Base-by-base conservation (phyloP, 176 grass and related monocot species). In the Oropetium thomaeum region DNA sequence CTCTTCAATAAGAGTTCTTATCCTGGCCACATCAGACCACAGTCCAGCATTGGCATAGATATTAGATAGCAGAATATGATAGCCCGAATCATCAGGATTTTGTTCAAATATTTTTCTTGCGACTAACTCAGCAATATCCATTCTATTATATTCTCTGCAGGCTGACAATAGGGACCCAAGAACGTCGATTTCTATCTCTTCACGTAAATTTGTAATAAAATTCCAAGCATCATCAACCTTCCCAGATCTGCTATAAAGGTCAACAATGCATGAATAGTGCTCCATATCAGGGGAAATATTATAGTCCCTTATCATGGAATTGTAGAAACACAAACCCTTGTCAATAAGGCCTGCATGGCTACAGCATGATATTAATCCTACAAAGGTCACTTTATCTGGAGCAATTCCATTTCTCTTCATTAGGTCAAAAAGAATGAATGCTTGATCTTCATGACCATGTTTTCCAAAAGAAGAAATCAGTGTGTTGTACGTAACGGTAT, bases 301-400 rank as follows among this genome's bases (percentile, higher is more conserved):
- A n/a, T 92, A 85, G 39, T 92, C 89, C 33, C 65, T 31, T 55
- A 82, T 61, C 89, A 92, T 92, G 58, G 82, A 85, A 20, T 79
- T 19, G 35, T 92, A 92, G 61, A 85, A 92, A 49, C 25, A 42
- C 55, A 92, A 68, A 22, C 89, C 89, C 78, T 81, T 71, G n/a
- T 79, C 63, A 71, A 85, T 53, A 78, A 88, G 82, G 34, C 85
- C 85, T 34, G 52, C 85, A 88, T 92, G 89, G 43, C 89, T 92
- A 58, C 89, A 92, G 38, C 73, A 81, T 48, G 85, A 88, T 76
- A 92, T 51, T n/a, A 92, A 16, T 38, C 79, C 89, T 84, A 92
- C 83, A 92, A 92, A 92, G 45, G 89, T 92, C 58, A 92, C 82
- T 80, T 82, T 92, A 71, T 92, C 82, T 76, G 89, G 89, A 23